Base-by-base conservation (phyloP, 2,329 filamentous ascomycete genomes). In the Clarireedia monteithiana region DNA sequence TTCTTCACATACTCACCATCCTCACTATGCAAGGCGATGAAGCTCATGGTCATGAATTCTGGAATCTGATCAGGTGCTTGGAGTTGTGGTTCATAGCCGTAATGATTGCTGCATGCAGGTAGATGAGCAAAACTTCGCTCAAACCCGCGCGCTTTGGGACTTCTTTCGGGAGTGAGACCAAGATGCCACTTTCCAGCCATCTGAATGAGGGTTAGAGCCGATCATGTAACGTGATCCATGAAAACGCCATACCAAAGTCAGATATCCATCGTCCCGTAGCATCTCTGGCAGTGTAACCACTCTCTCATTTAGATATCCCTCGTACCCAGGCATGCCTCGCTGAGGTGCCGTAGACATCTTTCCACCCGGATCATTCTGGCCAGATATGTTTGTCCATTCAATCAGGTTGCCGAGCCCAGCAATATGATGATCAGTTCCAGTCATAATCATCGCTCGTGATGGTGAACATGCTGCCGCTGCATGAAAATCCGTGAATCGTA, bases 401-500 rank as follows among this genome's bases (percentile, higher is more conserved):
- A 52, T 45, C 4, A n/a, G 2, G 27, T 52, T 52, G 10, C 39
- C 39, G 1, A 81, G 68, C 3, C 78, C 72, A 9, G 72, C 72
- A 57, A 75, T 75, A 59, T 75, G 77, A 60, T 80, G 73, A 60
- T 80, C 76, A 3, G 78, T 81, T 2, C 80, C 80, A 1, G 78
- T 80, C 71, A 83, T 76, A 53, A 83, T 75, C 80, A 83, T 83
- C 47, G 79, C 49, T 40, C 6, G 39, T 23, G 50, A 45, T n/a
- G 39, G 39, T 9, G 39, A 42, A 42, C 80, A 83, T 58, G 80
- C 78, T 23, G 80, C 77, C 0, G 81, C 80, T 0, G 80, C 77
- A 62, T 83, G 80, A 65, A 82, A 82, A 58, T 80, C 77, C 0
- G 79, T 82, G 62, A 83, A 79, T 3, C 79, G 76, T 27, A 83